These are phyloP conservation scores for Penicillium coprophilum DNA, from an alignment of 495 filamentous ascomycete species.

Conservation along the genomic window DNA sequence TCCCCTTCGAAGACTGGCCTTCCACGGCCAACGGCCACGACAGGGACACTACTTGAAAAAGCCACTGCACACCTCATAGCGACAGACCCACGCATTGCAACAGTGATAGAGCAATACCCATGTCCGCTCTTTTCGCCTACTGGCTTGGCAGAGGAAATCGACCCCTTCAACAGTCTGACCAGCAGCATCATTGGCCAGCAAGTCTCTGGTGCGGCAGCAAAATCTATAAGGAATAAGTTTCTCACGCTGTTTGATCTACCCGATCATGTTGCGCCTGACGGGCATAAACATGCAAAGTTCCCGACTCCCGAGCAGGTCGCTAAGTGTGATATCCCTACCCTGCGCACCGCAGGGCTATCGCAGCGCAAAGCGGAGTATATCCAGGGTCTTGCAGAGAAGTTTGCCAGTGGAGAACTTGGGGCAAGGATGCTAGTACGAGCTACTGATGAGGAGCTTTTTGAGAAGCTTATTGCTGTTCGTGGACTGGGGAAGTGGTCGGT, in stretches of 20 bases:
- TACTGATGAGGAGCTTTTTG: constrained; percentile 80
- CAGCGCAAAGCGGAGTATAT: constrained; percentile 95
- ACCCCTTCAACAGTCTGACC: constrained; percentile 80
- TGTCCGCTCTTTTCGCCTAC: constrained; percentile 79
- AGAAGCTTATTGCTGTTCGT: constrained; percentile 78
- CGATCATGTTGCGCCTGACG: constrained; percentile 15
- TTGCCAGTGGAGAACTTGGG: constrained; percentile 68
- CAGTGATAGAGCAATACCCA: constrained; percentile 69
- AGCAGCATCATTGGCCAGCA: constrained; percentile 94
- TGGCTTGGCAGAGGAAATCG: constrained; percentile 76
- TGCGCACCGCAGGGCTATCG: constrained; percentile 84
- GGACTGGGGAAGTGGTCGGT: constrained; percentile 90
- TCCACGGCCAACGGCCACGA: constrained; percentile 57
- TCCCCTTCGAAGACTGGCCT: constrained; percentile 60
- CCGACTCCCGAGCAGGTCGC: constrained; percentile 75
- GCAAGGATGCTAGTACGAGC: constrained; percentile 72
- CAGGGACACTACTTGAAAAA: constrained; percentile 70
- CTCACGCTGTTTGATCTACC: constrained; percentile 65
- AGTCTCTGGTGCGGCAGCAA: constrained; percentile 88
- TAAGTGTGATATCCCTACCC: constrained; percentile 53
- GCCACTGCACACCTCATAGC: constrained; percentile 75
- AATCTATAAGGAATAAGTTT: constrained; percentile 83
- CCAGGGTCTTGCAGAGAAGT: constrained; percentile 78
- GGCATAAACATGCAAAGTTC: constrained; percentile 49
- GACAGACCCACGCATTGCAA: constrained; percentile 70